phyloP scores from a whole-genome alignment of 2,329 filamentous ascomycete species.

The Fusarium subglutinans region DNA sequence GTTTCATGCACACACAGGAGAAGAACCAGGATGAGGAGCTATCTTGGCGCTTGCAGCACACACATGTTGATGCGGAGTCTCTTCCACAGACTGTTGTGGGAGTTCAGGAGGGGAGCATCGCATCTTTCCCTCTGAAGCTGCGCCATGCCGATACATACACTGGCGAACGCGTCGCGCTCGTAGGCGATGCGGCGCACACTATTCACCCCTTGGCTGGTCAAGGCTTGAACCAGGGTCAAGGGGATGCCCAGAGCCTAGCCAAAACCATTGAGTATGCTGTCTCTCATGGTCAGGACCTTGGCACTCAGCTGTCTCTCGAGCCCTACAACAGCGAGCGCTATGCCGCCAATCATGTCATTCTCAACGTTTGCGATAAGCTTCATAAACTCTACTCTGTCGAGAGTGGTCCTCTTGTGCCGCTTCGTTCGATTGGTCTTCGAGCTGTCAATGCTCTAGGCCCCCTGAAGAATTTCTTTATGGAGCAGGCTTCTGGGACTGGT shows the following conservation, averaged over 20 bases:
- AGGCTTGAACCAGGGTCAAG: slow-evolving; percentile 92
- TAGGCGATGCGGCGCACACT: slow-evolving; percentile 95
- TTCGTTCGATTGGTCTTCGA: slow-evolving; percentile 79
- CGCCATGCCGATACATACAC: slow-evolving; percentile 95
- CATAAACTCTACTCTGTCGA: slow-evolving; percentile 91
- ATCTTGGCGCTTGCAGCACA: slow-evolving; percentile 83
- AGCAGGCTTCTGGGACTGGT: slow-evolving; percentile 68
- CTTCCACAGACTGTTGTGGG: slow-evolving; percentile 73
- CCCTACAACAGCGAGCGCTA: slow-evolving; percentile 84
- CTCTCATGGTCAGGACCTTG: slow-evolving; percentile 86
- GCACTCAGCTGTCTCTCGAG: slow-evolving; percentile 80
- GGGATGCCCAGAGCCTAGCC: slow-evolving; percentile 83
- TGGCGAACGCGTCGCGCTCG: slow-evolving; percentile 86
- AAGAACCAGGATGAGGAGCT: slow-evolving; percentile 76
- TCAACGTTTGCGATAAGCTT: slow-evolving; percentile 86
- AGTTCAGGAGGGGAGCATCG: slow-evolving; percentile 82
- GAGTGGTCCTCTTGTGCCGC: slow-evolving; percentile 80
- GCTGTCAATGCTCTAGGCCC: slow-evolving; percentile 79
- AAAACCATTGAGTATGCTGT: slow-evolving; percentile 80
- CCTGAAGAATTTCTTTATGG: slow-evolving; percentile 89
- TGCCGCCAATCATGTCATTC: slow-evolving; percentile 79
- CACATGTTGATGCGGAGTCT: slow-evolving; percentile 59
- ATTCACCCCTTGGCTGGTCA: slow-evolving; percentile 95
- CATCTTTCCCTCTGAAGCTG: slow-evolving; percentile 90
- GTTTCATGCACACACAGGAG: slow-evolving; percentile 77